Evolutionary conservation across 768 basidiomycete genomes (phyloP).

Genomic region (Podaxis rugospora): DNA sequence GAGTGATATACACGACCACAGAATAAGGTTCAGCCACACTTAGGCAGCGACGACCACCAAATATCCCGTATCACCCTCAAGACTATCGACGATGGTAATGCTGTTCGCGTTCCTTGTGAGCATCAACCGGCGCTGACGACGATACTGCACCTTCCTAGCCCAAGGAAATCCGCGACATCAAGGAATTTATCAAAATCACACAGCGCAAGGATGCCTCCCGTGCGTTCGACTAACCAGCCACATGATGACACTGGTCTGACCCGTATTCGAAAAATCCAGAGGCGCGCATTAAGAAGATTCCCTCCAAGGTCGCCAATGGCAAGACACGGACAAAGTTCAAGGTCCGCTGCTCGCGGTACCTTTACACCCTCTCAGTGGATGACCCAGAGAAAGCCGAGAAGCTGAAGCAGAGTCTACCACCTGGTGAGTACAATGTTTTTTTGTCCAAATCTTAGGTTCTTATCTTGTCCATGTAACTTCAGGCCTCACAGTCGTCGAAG

Average conservation of each 20-base stretch:
- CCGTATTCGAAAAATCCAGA: slow-evolving; percentile 42
- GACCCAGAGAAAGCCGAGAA: slow-evolving; percentile 99
- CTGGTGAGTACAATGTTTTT: slow-evolving; percentile 54
- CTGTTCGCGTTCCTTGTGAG: neutral
- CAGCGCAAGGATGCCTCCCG: slow-evolving; percentile 96
- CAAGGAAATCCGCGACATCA: slow-evolving; percentile 98
- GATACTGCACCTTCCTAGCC: slow-evolving; percentile 47
- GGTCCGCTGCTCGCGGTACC: slow-evolving; percentile 92
- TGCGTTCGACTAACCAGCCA: slow-evolving; percentile 39
- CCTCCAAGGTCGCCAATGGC: slow-evolving; percentile 58
- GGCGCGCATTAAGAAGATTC: slow-evolving; percentile 96
- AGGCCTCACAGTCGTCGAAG: slow-evolving; percentile 73
- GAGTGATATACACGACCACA: slow-evolving; percentile 20
- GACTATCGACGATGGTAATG: slow-evolving; percentile 39
- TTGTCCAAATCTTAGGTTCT: neutral
- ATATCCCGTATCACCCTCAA: slow-evolving; percentile 25
- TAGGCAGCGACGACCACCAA: slow-evolving; percentile 13
- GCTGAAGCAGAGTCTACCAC: slow-evolving; percentile 90
- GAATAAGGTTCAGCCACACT: slow-evolving; percentile 36
- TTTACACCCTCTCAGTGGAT: slow-evolving; percentile 95
- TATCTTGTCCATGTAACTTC: neutral
- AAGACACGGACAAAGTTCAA: slow-evolving; percentile 96
- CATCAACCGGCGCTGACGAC: slow-evolving; percentile 10
- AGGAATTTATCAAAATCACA: slow-evolving; percentile 96
- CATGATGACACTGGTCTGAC: slow-evolving; percentile 1